Evolutionary conservation across 2,329 filamentous ascomycete genomes (phyloP), one percentile per base, ranked within the genome.

Genomic region (Pseudogymnoascus sp.): DNA sequence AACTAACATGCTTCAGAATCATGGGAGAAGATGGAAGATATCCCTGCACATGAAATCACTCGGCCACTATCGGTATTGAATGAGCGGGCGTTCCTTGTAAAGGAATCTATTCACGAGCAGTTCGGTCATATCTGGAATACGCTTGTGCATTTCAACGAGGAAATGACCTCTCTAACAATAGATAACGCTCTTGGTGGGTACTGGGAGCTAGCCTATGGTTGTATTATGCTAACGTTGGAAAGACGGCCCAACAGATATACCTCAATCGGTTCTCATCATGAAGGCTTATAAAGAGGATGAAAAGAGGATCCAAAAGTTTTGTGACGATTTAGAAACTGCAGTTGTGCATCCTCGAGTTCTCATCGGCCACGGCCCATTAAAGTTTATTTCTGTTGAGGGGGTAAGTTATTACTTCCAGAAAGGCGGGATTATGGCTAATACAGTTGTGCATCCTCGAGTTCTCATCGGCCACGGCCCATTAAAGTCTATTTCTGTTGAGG

Each of bases 101-200:
- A 86, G 65, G 80, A 82, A 2, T 80, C 83, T 19, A 81, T 94
- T 21, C 82, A 86, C 63, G 83, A 88, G 41, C 83, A 84, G 7
- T 81, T 94, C 39, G 82, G 84, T 45, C 78, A 80, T 62, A 81
- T 86, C n/a, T 97, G 92, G 91, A 82, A 83, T 63, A 77, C 80
- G 0, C 77, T 93, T 45, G 77, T 96, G 11, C 74, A 79, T 1
- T 74, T 92, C 16, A 84, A 93, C 69, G 73, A 78, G 0, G 77
- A 82, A 21, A 74, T 77, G 7, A 77, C 78, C 7, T 79, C 75
- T 52, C 75, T 94, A 6, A 80, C 77, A 0, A 80, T 95, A 5
- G 64, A 68, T 11, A 61, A 67, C 29, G 61, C 59, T 8, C 31
- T 66, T 8, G 38, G 63, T 33, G 61, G 65, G 65, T 65, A 61